Conservation (phyloP, 2,329 filamentous ascomycete genomes). For the Aspergillus versicolor region DNA sequence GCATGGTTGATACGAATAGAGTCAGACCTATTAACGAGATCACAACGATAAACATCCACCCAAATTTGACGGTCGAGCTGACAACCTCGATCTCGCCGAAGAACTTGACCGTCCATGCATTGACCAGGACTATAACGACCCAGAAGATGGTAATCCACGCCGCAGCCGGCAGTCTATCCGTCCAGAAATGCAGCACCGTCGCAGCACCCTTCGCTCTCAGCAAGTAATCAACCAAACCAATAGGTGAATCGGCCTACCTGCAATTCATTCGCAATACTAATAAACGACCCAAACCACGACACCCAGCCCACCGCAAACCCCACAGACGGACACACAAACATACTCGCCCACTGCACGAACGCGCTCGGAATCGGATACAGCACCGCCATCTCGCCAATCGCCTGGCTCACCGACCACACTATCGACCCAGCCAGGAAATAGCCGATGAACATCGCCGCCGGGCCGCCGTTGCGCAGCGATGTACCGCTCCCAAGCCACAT, state of each 20-base stretch:
- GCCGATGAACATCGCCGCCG: constrained; percentile 46
- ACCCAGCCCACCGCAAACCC: constrained; percentile 50
- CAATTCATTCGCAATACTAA: constrained; percentile 47
- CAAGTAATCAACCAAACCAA: too few relatives aligned
- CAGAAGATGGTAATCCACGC: constrained; percentile 47
- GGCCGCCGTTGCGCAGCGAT: constrained; percentile 43
- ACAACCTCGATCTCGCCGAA: constrained; percentile 50
- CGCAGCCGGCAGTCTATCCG: constrained; percentile 40
- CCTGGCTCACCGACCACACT: constrained; percentile 46
- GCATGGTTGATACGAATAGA: neutral
- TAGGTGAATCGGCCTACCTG: constrained; percentile 1
- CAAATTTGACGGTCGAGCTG: constrained; percentile 45
- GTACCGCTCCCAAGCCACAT: constrained; percentile 48
- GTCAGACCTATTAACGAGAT: constrained; percentile 38
- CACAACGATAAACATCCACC: constrained; percentile 50
- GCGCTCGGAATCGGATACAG: constrained; percentile 48
- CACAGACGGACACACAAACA: constrained; percentile 44
- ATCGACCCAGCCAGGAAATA: constrained; percentile 39
- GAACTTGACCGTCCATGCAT: constrained; percentile 44
- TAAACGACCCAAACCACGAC: constrained; percentile 47
- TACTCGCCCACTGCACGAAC: constrained; percentile 47
- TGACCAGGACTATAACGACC: constrained; percentile 43
- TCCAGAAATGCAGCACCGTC: constrained; percentile 49
- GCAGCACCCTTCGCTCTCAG: constrained; percentile 28
- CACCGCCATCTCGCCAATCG: constrained; percentile 48